Percentiles rank a stretch among this genome's conserved stretches.
Evolutionary conservation across 129 eudicot species (phyloP).

Genomic region (Heracleum sosnowskyi): DNA sequence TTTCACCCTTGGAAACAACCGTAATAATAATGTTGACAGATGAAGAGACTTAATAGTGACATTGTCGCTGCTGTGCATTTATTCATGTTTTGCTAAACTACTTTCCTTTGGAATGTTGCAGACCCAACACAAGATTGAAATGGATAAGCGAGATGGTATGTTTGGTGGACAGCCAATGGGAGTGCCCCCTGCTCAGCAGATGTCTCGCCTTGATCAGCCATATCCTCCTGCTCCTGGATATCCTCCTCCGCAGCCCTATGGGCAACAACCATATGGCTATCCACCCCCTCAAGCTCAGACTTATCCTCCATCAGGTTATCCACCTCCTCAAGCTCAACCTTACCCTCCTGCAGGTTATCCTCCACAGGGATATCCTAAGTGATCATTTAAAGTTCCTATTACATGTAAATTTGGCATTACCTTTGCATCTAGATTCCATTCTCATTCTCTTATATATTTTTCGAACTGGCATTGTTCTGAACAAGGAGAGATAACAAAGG

Average conservation of each 20-base stretch:
- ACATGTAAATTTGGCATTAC: constrained; percentile 9
- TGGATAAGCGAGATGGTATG: constrained; percentile 97
- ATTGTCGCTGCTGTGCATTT: not conserved
- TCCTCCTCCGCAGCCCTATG: constrained; percentile 59
- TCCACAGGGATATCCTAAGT: constrained; percentile 36
- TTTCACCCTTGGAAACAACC: not conserved
- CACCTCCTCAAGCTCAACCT: constrained; percentile 35
- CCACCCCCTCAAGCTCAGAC: constrained; percentile 49
- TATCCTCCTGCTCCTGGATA: constrained; percentile 81
- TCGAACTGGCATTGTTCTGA: not conserved
- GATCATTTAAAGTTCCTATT: constrained; percentile 14
- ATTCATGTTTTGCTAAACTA: not conserved
- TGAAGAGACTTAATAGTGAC: not conserved
- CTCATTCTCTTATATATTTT: not conserved
- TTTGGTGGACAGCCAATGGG: constrained; percentile 92
- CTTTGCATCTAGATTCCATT: constrained; percentile 5
- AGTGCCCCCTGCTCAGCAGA: constrained; percentile 79
- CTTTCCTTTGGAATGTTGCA: constrained; percentile 18
- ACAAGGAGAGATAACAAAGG: not conserved
- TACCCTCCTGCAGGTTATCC: constrained; percentile 65
- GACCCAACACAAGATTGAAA: constrained; percentile 99
- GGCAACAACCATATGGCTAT: constrained; percentile 45
- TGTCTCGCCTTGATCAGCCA: constrained; percentile 97
- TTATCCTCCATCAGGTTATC: constrained; percentile 62
- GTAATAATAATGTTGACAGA: no score